phyloP scores from a whole-genome alignment of 352 stramenopile genomes.

The Saprolegnia parasitica region DNA sequence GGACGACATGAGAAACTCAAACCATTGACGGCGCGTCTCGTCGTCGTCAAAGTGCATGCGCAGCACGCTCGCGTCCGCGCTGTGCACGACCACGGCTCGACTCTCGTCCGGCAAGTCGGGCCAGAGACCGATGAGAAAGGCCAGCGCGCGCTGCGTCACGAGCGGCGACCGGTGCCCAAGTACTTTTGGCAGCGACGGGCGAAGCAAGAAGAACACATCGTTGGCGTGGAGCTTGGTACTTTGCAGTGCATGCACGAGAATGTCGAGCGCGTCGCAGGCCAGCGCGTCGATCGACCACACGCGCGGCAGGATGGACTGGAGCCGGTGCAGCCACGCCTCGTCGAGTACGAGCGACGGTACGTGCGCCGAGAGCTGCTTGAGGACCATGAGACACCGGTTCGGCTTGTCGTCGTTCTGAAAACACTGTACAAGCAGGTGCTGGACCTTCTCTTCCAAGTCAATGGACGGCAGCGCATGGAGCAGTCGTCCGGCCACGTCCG shows the following conservation, averaged over 20 bases:
- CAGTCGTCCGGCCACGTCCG: constrained; percentile 58
- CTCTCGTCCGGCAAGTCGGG: background rate
- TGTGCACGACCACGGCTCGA: background rate
- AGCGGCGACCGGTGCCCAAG: background rate
- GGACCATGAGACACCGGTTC: constrained; percentile 7
- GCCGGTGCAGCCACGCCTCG: constrained; percentile 59
- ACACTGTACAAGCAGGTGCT: background rate
- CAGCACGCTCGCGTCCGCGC: background rate
- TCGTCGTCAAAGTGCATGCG: constrained; percentile 4
- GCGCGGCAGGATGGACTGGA: constrained; percentile 56
- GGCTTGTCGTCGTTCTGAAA: constrained; percentile 25
- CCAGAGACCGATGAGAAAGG: constrained; percentile 7
- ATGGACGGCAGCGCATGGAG: constrained; percentile 29
- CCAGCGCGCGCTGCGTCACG: background rate
- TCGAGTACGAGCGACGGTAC: constrained; percentile 45
- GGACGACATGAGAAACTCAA: constrained; percentile 19
- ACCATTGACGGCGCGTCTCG: background rate
- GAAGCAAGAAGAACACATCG: constrained; percentile 7
- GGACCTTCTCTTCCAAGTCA: background rate
- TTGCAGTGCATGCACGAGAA: background rate
- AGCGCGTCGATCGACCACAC: constrained; percentile 13
- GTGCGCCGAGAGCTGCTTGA: constrained; percentile 44
- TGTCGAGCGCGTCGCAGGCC: background rate
- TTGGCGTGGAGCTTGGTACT: background rate
- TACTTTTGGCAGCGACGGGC: constrained; percentile 1